Percentiles rank a stretch among this genome's conserved stretches.
phyloP scores from a whole-genome alignment of 2,329 filamentous ascomycete species.

The Penicillium psychrosexuale region DNA sequence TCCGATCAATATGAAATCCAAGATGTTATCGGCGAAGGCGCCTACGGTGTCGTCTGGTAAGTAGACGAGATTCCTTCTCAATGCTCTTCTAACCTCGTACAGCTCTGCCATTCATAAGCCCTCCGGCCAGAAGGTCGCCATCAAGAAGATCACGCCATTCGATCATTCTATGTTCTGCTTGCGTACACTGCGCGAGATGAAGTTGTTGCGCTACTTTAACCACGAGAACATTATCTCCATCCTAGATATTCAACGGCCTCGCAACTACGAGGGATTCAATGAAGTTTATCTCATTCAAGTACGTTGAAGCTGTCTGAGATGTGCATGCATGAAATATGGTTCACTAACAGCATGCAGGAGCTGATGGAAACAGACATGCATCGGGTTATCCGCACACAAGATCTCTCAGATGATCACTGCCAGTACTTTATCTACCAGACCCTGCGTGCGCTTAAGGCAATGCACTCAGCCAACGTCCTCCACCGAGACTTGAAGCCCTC shows the following conservation, averaged over 20 bases:
- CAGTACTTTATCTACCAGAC: constrained; percentile 99
- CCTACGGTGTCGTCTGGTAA: constrained; percentile 97
- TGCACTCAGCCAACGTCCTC: constrained; percentile 98
- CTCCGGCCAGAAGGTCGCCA: constrained; percentile 95
- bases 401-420: constrained; percentile 97
- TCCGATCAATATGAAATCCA: constrained; percentile 99
- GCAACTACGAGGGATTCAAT: constrained; percentile 92
- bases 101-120: constrained; percentile 98
- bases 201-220: constrained; percentile 97
- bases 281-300: constrained; percentile 99
- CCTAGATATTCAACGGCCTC: constrained; percentile 95
- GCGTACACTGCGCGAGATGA: constrained; percentile 97
- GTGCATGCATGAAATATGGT: neutral
- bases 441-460: constrained; percentile 92
- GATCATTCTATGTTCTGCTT: constrained; percentile 99
- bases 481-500: constrained; percentile 97
- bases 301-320: constrained; percentile 25
- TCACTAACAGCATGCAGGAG: constrained; percentile 56
- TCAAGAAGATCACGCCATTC: constrained; percentile 99
- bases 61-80: constrained; percentile 33
- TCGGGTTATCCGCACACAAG: constrained; percentile 95
- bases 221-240: constrained; percentile 99
- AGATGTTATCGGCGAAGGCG: constrained; percentile 97
- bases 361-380: constrained; percentile 99
- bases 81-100: neutral